Conservation (phyloP, 306 rosid genomes). For the Rosa multiflora region DNA sequence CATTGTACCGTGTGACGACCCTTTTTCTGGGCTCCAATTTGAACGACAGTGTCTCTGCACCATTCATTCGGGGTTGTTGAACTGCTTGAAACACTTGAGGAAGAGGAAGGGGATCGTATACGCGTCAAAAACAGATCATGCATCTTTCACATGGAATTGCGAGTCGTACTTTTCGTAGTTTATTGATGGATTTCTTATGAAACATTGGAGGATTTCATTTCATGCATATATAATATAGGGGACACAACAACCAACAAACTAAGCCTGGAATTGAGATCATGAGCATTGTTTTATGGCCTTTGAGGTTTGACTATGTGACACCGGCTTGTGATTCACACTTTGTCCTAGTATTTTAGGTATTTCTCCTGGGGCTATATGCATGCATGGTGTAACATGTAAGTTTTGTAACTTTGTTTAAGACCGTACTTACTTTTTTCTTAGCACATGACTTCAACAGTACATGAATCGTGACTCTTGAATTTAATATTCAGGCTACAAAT, state of each 20-base stretch:
- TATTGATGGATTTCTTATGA: background rate
- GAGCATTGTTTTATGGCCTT: background rate
- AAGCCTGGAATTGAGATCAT: background rate
- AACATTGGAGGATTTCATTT: constrained; percentile 8
- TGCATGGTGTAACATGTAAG: background rate
- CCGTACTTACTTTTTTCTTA: background rate
- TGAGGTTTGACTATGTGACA: constrained; percentile 2
- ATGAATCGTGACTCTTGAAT: too few species aligned
- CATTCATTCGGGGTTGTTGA: constrained; percentile 24
- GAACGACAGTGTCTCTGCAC: background rate
- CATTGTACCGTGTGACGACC: constrained; percentile 3
- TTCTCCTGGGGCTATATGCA: background rate
- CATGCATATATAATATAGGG: background rate
- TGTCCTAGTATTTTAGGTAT: background rate
- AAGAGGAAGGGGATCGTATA: background rate
- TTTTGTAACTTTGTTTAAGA: background rate
- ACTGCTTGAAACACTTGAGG: background rate
- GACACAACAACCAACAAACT: background rate
- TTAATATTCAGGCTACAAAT: too few species aligned
- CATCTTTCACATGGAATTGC: constrained; percentile 29
- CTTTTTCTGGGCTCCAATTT: constrained; percentile 1
- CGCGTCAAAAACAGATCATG: constrained; percentile 13
- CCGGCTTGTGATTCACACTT: background rate
- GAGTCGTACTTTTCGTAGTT: background rate
- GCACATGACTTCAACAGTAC: background rate